Conservation (phyloP, 2,329 filamentous ascomycete species). For the Parascedosporium putredinis region DNA sequence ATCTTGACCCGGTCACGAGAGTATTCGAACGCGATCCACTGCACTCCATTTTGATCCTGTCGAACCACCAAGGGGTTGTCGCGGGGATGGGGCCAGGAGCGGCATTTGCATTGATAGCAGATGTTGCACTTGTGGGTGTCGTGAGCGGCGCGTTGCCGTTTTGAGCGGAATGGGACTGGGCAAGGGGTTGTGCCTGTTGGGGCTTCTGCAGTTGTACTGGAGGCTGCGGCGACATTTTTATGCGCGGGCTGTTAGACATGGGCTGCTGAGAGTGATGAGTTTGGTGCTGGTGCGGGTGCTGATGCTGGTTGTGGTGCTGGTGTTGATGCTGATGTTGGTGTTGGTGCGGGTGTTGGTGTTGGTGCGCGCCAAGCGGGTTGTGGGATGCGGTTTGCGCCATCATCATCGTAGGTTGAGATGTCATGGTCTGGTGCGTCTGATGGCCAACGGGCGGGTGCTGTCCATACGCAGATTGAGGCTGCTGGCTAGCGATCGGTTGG, state of each 20-base stretch:
- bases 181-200: conserved; percentile 29
- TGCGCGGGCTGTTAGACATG: conserved; percentile 51
- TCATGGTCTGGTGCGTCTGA: conserved; percentile 47
- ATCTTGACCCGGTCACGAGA: conserved; percentile 96
- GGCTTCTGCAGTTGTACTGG: conserved; percentile 51
- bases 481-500: conserved; percentile 56
- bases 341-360: conserved; percentile 27
- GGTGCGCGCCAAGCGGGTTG: conserved; percentile 49
- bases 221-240: conserved; percentile 54
- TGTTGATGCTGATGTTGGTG: conserved; percentile 24
- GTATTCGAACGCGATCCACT: conserved; percentile 99
- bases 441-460: conserved; percentile 42
- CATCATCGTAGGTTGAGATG: conserved; percentile 55
- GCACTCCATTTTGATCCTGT: conserved; percentile 91
- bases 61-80: conserved; percentile 85
- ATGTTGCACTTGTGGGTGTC: conserved; percentile 33
- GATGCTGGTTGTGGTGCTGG: conserved; percentile 28
- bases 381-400: conserved; percentile 51
- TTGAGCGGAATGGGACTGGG: conserved; percentile 24
- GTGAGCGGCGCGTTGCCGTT: conserved; percentile 31
- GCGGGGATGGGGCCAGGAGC: conserved; percentile 94
- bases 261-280: conserved; percentile 34
- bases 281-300: conserved; percentile 13
- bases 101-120: conserved; percentile 66
- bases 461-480: conserved; percentile 48